Conservation (phyloP, 2,329 filamentous ascomycete genomes). For the Triangularia setosa region DNA sequence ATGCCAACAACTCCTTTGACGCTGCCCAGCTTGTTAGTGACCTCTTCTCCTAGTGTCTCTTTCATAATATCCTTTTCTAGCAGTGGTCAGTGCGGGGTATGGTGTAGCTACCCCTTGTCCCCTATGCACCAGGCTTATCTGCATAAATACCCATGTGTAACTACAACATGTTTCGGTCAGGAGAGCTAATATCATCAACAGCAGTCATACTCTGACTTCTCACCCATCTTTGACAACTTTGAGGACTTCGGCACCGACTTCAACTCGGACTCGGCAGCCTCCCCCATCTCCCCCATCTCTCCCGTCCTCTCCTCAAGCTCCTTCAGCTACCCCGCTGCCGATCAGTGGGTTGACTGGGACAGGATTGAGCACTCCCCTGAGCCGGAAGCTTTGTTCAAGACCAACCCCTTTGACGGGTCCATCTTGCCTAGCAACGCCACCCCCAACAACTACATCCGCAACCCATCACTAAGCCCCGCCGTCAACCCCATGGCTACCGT, state of each 20-base stretch:
- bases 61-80: not conserved
- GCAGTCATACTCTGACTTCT: slow-evolving; percentile 26
- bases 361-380: slow-evolving; percentile 29
- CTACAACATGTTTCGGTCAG: not conserved
- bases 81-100: slow-evolving; percentile 8
- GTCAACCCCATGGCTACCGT: slow-evolving; percentile 30
- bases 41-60: not conserved
- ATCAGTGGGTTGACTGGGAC: slow-evolving; percentile 32
- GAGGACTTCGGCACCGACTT: slow-evolving; percentile 34
- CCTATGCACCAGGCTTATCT: not conserved
- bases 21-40: slow-evolving; percentile 22
- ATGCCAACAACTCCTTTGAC: slow-evolving; percentile 18
- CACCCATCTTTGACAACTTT: slow-evolving; percentile 28
- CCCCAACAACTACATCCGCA: slow-evolving; percentile 21
- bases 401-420: slow-evolving; percentile 31
- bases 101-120: not conserved
- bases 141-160: slow-evolving; percentile 5
- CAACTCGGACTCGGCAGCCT: slow-evolving; percentile 35
- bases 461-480: slow-evolving; percentile 31
- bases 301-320: slow-evolving; percentile 29
- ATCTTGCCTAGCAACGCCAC: slow-evolving; percentile 19
- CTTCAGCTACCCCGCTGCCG: slow-evolving; percentile 27
- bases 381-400: slow-evolving; percentile 31
- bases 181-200: slow-evolving; percentile 10
- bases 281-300: slow-evolving; percentile 33